Conservation (phyloP, 2,329 filamentous ascomycete genomes). For the Calonectria hongkongensis region DNA sequence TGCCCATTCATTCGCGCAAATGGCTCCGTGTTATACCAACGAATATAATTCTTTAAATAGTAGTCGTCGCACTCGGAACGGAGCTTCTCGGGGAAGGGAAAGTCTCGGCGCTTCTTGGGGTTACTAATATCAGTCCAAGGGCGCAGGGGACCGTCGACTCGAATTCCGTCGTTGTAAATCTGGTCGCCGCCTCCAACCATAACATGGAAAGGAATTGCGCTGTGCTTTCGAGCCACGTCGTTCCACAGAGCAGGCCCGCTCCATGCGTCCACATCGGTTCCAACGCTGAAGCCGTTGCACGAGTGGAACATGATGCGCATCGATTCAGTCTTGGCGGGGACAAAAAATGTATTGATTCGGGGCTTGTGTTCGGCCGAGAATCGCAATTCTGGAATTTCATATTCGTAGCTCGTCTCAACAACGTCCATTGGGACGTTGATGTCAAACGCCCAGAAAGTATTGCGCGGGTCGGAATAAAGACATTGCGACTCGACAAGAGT, state of each 20-base stretch:
- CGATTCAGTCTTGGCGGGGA: slow-evolving; percentile 87
- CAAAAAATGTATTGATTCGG: slow-evolving; percentile 83
- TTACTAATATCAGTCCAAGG: slow-evolving; percentile 90
- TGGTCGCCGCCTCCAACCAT: slow-evolving; percentile 97
- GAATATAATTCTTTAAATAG: slow-evolving; percentile 92
- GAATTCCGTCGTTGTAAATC: slow-evolving; percentile 95
- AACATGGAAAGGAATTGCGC: slow-evolving; percentile 90
- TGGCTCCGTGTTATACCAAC: slow-evolving; percentile 87
- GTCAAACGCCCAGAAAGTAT: slow-evolving; percentile 96
- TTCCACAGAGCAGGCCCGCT: slow-evolving; percentile 96
- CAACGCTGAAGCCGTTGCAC: slow-evolving; percentile 96
- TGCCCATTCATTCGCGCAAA: slow-evolving; percentile 92
- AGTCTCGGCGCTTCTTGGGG: slow-evolving; percentile 86
- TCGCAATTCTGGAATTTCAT: slow-evolving; percentile 80
- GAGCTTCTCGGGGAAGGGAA: slow-evolving; percentile 85
- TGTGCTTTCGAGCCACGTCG: slow-evolving; percentile 90
- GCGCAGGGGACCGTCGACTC: slow-evolving; percentile 87
- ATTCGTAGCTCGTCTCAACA: slow-evolving; percentile 85
- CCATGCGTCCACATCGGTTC: slow-evolving; percentile 89
- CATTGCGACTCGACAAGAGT: slow-evolving; percentile 61
- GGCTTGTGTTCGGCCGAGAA: slow-evolving; percentile 75
- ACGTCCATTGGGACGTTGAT: slow-evolving; percentile 84
- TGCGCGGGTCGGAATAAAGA: slow-evolving; percentile 78
- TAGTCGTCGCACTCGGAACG: slow-evolving; percentile 91
- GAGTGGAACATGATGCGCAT: slow-evolving; percentile 99